Base-by-base conservation (phyloP, 768 basidiomycete species). In the Tricholomella constricta region DNA sequence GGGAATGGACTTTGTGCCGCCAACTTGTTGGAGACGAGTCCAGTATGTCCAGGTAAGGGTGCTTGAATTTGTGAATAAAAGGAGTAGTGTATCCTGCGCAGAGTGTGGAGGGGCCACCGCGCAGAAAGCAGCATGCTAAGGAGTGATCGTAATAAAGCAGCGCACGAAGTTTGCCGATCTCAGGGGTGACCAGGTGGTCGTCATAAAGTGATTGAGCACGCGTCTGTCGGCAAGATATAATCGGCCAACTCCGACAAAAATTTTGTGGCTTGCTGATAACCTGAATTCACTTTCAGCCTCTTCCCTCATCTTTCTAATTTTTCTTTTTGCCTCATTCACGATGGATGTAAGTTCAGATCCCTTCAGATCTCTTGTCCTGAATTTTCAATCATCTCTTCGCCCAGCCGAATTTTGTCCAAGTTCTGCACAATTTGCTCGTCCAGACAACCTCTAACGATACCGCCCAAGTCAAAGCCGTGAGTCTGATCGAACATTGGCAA, bases 381-480 rank as follows among this genome's bases (percentile, higher is more conserved):
- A 62, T 49, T 68, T 69, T 55, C 51, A 29, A n/a, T 49, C 48
- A 38, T 52, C 54, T 58, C 57, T 49, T 60, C 56, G 43, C 66
- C 25, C 59, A 91, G 88, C 79, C 84, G 29, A 79, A 70, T 70
- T 94, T 84, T 70, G 81, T 91, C 61, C 86, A 94, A 72, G 80
- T 80, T 61, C 74, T 98, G 58, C 91, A 96, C 74, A 79, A 81
- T 72, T 83, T 97, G 55, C 86, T 99, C 47, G 74, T 88, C 54
- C 91, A 92, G 68, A 89, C 89, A 20, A 87, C 87, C 50, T 85
- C 88, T 34, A 91, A 91, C 62, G 94, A 99, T 75, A 98, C 96
- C 37, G 77, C 80, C 55, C 79, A 86, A 65, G 83, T 98, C 69
- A 96, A 97, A 77, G 82, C 87, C 63, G 96, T 96, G 73, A 71